Evolutionary conservation across 2,329 filamentous ascomycete species (phyloP).

Genomic region (Cercospora citrullina): DNA sequence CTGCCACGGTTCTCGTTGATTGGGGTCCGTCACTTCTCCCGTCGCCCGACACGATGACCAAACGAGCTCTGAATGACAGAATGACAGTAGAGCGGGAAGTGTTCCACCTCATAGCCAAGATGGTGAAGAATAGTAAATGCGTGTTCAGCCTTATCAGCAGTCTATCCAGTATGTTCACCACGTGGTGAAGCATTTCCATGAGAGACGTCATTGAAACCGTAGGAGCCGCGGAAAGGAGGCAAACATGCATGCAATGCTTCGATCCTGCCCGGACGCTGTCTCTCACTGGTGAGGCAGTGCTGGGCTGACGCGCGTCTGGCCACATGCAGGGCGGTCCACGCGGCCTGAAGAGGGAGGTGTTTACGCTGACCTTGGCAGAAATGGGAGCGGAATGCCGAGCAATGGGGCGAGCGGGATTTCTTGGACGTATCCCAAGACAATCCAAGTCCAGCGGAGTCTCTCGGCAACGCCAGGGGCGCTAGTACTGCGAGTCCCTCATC

Average conservation of each 20-base stretch:
- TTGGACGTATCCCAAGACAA: slow-evolving; percentile 11
- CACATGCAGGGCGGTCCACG: background rate
- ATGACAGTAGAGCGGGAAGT: background rate
- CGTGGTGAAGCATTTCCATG: background rate
- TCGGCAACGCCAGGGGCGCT: slow-evolving; percentile 9
- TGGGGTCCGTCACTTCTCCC: background rate
- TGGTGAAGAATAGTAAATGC: background rate
- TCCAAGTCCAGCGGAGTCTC: slow-evolving; percentile 12
- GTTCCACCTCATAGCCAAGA: background rate
- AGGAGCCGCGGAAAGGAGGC: background rate
- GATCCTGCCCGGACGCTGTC: background rate
- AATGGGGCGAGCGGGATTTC: slow-evolving; percentile 18
- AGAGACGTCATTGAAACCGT: background rate
- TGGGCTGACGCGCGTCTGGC: slow-evolving; percentile 15
- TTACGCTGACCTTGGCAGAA: slow-evolving; percentile 6
- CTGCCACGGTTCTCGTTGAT: background rate
- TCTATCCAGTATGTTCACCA: background rate
- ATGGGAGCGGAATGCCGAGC: slow-evolving; percentile 18
- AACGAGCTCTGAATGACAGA: background rate
- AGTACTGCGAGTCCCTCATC: slow-evolving; percentile 2
- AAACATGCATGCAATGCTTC: background rate
- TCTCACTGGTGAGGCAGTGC: slow-evolving; percentile 13
- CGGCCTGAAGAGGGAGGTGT: slow-evolving; percentile 2
- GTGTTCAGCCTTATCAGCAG: background rate
- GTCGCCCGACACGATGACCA: background rate